Evolutionary conservation across 2,329 filamentous ascomycete genomes (phyloP).

Genomic region (Trichoderma polysporum): DNA sequence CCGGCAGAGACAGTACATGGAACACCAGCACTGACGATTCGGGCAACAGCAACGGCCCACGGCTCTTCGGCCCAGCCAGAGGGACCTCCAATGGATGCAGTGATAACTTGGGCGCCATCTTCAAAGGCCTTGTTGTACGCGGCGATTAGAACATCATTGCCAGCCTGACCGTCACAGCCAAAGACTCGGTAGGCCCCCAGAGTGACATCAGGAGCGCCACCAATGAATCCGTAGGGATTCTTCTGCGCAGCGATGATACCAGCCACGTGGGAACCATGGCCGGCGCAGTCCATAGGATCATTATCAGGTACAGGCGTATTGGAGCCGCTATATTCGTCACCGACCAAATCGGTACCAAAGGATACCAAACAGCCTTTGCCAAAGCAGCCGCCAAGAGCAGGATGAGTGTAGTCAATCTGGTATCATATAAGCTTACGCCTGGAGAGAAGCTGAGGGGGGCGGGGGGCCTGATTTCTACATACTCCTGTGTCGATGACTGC

Average conservation of each 20-base stretch:
- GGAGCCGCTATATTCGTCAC: constrained; percentile 35
- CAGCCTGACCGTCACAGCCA: constrained; percentile 33
- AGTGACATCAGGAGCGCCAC: constrained; percentile 41
- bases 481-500: constrained; percentile 55
- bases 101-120: constrained; percentile 41
- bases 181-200: constrained; percentile 42
- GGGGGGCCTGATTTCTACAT: constrained; percentile 29
- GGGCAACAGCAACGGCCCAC: constrained; percentile 39
- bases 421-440: not conserved
- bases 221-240: constrained; percentile 38
- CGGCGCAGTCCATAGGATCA: constrained; percentile 41
- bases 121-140: constrained; percentile 43
- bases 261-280: constrained; percentile 47
- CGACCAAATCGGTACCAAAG: constrained; percentile 45
- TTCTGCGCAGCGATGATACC: constrained; percentile 46
- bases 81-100: constrained; percentile 36
- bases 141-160: constrained; percentile 40
- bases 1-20: constrained; percentile 44
- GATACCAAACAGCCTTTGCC: constrained; percentile 45
- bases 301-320: constrained; percentile 35
- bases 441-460: not conserved
- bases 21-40: constrained; percentile 45
- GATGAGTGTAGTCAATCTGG: constrained; percentile 45
- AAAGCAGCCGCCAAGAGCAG: constrained; percentile 48
- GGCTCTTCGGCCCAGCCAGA: constrained; percentile 33